Conservation (phyloP, 768 basidiomycete genomes). For the Lanmaoa pseudosensibilis region DNA sequence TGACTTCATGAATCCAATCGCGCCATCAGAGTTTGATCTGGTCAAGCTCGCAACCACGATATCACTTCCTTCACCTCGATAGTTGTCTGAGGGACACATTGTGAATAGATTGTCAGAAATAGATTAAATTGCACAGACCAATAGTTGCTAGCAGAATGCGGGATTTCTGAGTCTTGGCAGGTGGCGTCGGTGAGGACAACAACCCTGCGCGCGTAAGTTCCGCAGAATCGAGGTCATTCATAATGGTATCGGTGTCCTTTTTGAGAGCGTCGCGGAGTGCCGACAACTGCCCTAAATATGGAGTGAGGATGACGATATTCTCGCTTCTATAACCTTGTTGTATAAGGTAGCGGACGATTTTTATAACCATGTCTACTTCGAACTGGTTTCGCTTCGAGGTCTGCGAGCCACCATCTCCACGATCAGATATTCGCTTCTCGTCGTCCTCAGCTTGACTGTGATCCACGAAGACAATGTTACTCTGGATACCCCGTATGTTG, state of each 20-base stretch:
- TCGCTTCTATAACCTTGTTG: conserved; percentile 69
- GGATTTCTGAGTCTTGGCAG: conserved; percentile 38
- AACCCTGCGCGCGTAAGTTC: conserved; percentile 62
- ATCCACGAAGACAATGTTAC: conserved; percentile 61
- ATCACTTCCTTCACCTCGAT: conserved; percentile 74
- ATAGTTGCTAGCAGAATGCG: conserved; percentile 62
- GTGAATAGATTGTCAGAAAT: background rate
- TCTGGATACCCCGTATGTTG: conserved; percentile 51
- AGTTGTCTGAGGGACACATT: conserved; percentile 52
- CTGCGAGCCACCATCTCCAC: conserved; percentile 45
- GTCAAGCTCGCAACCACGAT: conserved; percentile 64
- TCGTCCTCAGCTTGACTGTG: conserved; percentile 59
- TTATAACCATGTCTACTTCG: conserved; percentile 64
- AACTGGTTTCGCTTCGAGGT: conserved; percentile 62
- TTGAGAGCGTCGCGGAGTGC: conserved; percentile 48
- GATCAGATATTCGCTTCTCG: conserved; percentile 40
- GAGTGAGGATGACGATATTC: conserved; percentile 63
- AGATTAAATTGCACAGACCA: conserved; percentile 38
- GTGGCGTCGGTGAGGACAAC: conserved; percentile 37
- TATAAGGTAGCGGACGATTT: conserved; percentile 61
- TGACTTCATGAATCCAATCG: conserved; percentile 73
- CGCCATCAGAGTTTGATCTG: conserved; percentile 51
- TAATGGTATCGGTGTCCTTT: conserved; percentile 52
- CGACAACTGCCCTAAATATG: conserved; percentile 65
- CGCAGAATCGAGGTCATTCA: conserved; percentile 60